Conservation (phyloP, 768 basidiomycete species). For the Trichaptum fuscoviolaceum region DNA sequence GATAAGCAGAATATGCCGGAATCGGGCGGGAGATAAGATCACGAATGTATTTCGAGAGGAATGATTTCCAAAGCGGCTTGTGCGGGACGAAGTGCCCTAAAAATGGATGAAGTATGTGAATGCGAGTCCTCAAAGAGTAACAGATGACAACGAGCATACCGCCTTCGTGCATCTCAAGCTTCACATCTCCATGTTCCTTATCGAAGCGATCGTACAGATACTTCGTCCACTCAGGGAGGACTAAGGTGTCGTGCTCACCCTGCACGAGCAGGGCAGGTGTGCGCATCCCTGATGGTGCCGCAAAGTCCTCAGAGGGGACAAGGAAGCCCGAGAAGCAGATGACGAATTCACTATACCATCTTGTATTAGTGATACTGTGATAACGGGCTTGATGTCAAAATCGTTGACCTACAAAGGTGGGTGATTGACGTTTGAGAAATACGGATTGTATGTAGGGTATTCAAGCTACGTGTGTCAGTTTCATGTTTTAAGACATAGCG, state of each 20-base stretch:
- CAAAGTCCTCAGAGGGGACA: not conserved
- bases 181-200: not conserved
- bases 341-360: not conserved
- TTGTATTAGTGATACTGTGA: not conserved
- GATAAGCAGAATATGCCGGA: not conserved
- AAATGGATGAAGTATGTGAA: not conserved
- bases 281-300: not conserved
- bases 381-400: not conserved
- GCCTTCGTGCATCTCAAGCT: not conserved
- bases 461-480: constrained; percentile 1
- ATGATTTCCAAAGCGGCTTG: not conserved
- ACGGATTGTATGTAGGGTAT: not conserved
- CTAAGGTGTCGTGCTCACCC: not conserved
- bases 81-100: not conserved
- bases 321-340: constrained; percentile 1
- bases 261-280: not conserved
- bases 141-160: not conserved
- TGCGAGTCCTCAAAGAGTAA: not conserved
- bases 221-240: not conserved
- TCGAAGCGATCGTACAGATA: not conserved
- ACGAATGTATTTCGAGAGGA: not conserved
- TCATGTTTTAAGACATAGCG: not conserved
- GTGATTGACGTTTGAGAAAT: not conserved
- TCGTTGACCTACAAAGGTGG: not conserved
- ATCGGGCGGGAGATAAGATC: not conserved